Base-by-base conservation (phyloP, 1,284 basidiomycete genomes). In the Ceratobasidium sp. region DNA sequence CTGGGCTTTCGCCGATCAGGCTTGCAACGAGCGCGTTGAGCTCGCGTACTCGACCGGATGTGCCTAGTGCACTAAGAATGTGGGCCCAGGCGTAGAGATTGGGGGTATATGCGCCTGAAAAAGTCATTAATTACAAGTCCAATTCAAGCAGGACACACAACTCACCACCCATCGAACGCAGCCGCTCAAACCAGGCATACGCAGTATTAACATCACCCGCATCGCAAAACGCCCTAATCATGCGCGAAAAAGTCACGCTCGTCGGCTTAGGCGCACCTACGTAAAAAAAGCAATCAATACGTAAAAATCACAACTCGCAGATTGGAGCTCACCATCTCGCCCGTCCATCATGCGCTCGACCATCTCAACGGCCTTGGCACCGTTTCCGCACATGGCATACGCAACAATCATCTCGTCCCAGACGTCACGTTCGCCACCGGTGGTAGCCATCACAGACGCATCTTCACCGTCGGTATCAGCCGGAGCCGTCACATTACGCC, bases 371-470 rank as follows among this genome's bases (percentile, higher is more conserved):
- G 91, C 96, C 64, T 88, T 89, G 2, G 90, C 89, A 0, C 91
- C 87, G 78, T 91, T 86, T 4, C 91, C 91, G 46, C 87, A 89
- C 23, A 86, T 87, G 86, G 97, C 93, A 84, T 94, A 92, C 0
- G 91, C 90, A 61, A 90, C 87, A 74, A 97, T 90, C 90, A 96
- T 94, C 79, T 88, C 85, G 79, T 92, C 91, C 91, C 91, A 96
- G 1, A 94, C 87, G 38, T 74, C 71, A 12, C 71, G 61, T n/a
- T 74, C 71, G 1, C 44, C 59, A 6, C 71, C 71, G n/a, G 57
- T 74, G 1, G 71, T 64, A n/a, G 71, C 71, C 59, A 40, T 74
- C 52, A 74, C 59, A 7, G 59, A 59, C 12, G 67, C 48, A 15
- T 74, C 71, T 3, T 74, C 71, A 26, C 59, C 56, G 4, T 74